Evolutionary conservation across 768 basidiomycete genomes (phyloP).

Genomic region (Agaricus blazei): DNA sequence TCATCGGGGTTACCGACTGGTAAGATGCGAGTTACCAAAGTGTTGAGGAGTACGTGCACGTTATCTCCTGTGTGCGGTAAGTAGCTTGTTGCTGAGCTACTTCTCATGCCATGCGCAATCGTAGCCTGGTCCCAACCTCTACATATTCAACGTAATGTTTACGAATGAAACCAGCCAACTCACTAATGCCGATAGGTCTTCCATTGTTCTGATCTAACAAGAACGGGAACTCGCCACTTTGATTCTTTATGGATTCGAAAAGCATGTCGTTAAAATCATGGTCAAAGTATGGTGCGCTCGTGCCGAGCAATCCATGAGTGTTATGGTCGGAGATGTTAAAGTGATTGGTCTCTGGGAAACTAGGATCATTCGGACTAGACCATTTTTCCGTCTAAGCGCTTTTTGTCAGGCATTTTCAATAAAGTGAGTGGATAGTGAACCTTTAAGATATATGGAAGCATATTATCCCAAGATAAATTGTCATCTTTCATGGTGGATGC

Average conservation of each 20-base stretch:
- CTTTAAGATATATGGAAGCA: conserved; percentile 22
- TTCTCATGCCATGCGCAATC: conserved; percentile 11
- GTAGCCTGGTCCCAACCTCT: conserved; percentile 11
- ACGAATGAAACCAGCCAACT: neutral
- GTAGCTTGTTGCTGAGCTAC: conserved; percentile 13
- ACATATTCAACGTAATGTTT: conserved; percentile 5
- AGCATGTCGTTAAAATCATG: conserved; percentile 10
- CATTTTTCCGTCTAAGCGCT: conserved; percentile 4
- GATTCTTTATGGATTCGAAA: neutral
- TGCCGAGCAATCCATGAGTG: neutral
- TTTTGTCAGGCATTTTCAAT: neutral
- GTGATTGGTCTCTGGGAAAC: neutral
- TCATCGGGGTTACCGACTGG: neutral
- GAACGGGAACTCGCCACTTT: conserved; percentile 8
- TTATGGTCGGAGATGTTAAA: neutral
- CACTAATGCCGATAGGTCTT: conserved; percentile 10
- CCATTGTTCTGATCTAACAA: conserved; percentile 12
- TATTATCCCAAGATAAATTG: conserved; percentile 28
- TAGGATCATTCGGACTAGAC: neutral
- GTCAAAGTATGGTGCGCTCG: neutral
- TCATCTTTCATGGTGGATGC: conserved; percentile 19
- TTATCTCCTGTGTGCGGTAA: conserved; percentile 17
- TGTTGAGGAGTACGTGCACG: conserved; percentile 24
- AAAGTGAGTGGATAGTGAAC: neutral
- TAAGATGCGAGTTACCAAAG: conserved; percentile 18